Percentiles rank a stretch among this genome's conserved stretches.
phyloP scores from a whole-genome alignment of 495 filamentous ascomycete genomes.

The Xylaria flabelliformis region DNA sequence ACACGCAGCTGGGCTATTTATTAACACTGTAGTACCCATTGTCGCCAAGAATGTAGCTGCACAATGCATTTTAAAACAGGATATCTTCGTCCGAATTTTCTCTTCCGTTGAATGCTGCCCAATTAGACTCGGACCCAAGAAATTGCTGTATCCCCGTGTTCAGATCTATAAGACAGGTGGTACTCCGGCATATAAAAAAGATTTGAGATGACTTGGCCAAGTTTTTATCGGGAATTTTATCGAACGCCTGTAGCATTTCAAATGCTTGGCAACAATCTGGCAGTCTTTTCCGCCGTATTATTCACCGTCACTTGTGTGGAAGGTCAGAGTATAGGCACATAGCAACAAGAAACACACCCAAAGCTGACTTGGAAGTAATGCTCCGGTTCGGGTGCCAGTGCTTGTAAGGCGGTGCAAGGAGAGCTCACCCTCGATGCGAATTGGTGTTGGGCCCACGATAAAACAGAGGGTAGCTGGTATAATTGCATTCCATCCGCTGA shows the following conservation, averaged over 20 bases:
- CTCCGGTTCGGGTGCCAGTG: neutral
- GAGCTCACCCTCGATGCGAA: slow-evolving; percentile 5
- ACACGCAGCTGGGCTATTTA: neutral
- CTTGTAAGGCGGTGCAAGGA: neutral
- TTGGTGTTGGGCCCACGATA: slow-evolving; percentile 2
- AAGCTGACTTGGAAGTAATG: neutral
- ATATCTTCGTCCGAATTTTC: neutral
- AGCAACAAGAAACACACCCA: neutral
- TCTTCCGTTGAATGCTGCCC: neutral
- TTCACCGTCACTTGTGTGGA: neutral
- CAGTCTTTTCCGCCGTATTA: neutral
- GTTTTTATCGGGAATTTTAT: neutral
- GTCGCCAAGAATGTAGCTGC: neutral
- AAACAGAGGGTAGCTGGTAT: neutral
- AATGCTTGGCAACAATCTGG: neutral
- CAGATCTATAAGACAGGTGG: neutral
- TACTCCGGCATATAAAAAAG: neutral
- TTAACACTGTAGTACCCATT: neutral
- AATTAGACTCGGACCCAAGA: neutral
- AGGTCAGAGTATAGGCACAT: neutral
- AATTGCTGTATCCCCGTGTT: neutral
- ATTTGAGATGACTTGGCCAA: neutral
- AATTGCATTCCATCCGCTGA: neutral
- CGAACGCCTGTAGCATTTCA: neutral
- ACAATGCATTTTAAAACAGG: neutral